phyloP scores from a whole-genome alignment of 768 basidiomycete genomes.

The Tricholoma bakamatsutake region DNA sequence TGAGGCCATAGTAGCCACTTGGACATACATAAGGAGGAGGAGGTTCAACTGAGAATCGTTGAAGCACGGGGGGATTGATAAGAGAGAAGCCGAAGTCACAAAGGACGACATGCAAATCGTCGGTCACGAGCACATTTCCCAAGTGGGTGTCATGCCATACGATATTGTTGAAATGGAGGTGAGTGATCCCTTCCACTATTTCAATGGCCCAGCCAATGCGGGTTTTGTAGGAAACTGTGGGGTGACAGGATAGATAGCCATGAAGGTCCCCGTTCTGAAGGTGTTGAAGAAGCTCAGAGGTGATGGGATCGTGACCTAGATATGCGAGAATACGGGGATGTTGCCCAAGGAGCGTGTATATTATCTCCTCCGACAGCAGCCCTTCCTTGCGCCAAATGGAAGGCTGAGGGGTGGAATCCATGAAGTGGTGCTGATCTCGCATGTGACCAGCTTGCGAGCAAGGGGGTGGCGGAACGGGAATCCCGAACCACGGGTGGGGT shows the following conservation, averaged over 20 bases:
- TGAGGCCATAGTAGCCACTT: background rate
- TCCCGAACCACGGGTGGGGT: too few relatives aligned
- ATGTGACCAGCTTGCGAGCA: too few relatives aligned
- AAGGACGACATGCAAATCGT: conserved; percentile 11
- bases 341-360: background rate
- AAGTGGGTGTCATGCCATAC: conserved; percentile 11
- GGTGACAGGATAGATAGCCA: background rate
- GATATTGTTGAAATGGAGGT: conserved; percentile 8
- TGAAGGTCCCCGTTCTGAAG: conserved; percentile 3
- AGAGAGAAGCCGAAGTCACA: conserved; percentile 6
- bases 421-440: too few relatives aligned
- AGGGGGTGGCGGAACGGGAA: too few relatives aligned
- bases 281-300: background rate
- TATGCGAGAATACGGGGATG: background rate
- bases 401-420: too few relatives aligned
- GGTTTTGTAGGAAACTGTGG: background rate
- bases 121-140: conserved; percentile 13
- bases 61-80: background rate
- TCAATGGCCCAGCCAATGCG: conserved; percentile 7
- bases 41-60: conserved; percentile 8
- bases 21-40: conserved; percentile 3
- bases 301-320: background rate
- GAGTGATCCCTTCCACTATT: conserved; percentile 9
- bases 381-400: too few relatives aligned
- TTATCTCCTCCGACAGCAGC: background rate